Base-by-base conservation (phyloP, 2,329 filamentous ascomycete species). In the Botrytis paeoniae region DNA sequence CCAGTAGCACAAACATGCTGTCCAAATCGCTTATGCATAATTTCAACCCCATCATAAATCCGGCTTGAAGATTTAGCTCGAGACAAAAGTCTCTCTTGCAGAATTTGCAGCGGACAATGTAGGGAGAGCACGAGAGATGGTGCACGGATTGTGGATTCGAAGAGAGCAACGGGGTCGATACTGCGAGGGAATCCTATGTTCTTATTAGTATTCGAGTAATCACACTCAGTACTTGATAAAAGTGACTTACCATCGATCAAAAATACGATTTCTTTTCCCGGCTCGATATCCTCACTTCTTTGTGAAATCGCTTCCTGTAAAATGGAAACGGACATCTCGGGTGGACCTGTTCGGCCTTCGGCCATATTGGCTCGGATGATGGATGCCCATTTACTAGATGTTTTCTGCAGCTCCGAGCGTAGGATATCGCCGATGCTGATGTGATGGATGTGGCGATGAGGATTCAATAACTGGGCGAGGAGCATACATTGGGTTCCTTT, bases 401-500 rank as follows among this genome's bases (percentile, higher is more conserved):
- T 48, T 1, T 60, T 72, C 4, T 60, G 29, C 5, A 72, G 39
- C 37, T 72, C 70, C 1, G 22, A 25, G 39, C 70, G 62, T 0
- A 72, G n/a, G 2, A 72, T 29, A 32, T 60, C 70, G 1, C 70
- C 70, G 4, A 66, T 61, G 37, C 70, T 72, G 39, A 66, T 60
- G 20, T 71, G 69, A 12, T 39, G 43, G 4, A 71, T 57, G 16
- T 14, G 22, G 4, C 51, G 18, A 32, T 35, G 41, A 20, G 4
- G 12, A 16, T 12, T 20, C 3, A 32, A 37, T 6, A 16, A 3
- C n/a, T 72, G 54, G 2, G 39, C 7, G n/a, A 72, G 61, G 1
- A 68, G 37, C 22, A 16, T 29, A 32, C 70, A 72, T 16, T 72
- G 70, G 2, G 70, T 72, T 8, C 70, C 70, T 8, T 72, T 72